phyloP scores from a whole-genome alignment of 352 stramenopile species.

The Pythium coloratum region DNA sequence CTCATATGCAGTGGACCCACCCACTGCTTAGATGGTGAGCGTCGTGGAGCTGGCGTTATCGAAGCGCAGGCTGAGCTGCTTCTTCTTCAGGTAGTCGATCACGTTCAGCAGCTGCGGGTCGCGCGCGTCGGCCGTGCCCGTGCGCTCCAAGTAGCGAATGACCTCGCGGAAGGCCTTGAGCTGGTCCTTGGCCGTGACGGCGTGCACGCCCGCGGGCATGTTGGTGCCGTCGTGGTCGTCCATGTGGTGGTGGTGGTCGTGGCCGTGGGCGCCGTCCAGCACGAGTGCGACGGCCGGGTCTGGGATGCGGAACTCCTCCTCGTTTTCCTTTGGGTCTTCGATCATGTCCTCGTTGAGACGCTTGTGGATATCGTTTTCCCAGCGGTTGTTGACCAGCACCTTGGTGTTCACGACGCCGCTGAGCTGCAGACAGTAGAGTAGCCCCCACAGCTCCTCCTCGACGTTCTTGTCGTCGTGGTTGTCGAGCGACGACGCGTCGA shows the following conservation, averaged over 20 bases:
- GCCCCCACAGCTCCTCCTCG: slow-evolving; percentile 82
- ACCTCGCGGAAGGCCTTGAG: slow-evolving; percentile 86
- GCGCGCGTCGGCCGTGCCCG: slow-evolving; percentile 55
- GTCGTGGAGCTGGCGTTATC: slow-evolving; percentile 83
- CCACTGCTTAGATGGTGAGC: slow-evolving; percentile 70
- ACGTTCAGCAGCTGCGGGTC: slow-evolving; percentile 76
- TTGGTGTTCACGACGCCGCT: slow-evolving; percentile 87
- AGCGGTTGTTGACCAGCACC: slow-evolving; percentile 85
- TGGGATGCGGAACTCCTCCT: slow-evolving; percentile 79
- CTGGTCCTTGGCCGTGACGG: slow-evolving; percentile 71
- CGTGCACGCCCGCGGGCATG: slow-evolving; percentile 26
- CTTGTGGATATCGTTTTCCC: slow-evolving; percentile 90
- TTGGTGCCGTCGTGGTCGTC: slow-evolving; percentile 25
- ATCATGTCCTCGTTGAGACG: slow-evolving; percentile 89
- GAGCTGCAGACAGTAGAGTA: slow-evolving; percentile 85
- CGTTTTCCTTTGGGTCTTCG: slow-evolving; percentile 76
- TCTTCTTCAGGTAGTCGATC: slow-evolving; percentile 88
- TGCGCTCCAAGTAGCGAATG: slow-evolving; percentile 84
- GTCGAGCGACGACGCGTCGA: slow-evolving; percentile 50
- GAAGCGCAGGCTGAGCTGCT: slow-evolving; percentile 84
- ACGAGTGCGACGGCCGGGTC: slow-evolving; percentile 45
- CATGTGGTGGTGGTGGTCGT: slow-evolving; percentile 29
- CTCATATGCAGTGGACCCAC: neutral
- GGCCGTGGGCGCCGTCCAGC: slow-evolving; percentile 20
- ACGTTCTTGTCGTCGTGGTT: slow-evolving; percentile 81